Base-by-base conservation (phyloP, 352 stramenopile genomes). In the Phytophthora podocarpi region DNA sequence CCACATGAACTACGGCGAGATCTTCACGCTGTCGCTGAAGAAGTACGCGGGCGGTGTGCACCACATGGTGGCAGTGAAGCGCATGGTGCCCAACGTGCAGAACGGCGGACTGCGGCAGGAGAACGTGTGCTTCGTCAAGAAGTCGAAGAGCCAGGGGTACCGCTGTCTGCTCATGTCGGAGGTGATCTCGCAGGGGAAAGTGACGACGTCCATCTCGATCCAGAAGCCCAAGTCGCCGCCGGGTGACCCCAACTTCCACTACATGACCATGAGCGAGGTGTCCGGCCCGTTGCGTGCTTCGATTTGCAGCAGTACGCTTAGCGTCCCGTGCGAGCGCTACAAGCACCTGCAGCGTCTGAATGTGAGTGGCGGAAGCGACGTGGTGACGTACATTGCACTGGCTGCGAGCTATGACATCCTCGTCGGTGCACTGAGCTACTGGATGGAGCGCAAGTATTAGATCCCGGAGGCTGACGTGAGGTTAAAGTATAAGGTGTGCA, bases 331-430 rank as follows among this genome's bases (percentile, higher is more conserved):
- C 13, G 76, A 83, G 51, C 64, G 72, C 40, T 79, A 90, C 68
- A 91, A 90, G 62, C 74, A 89, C 69, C 56, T 85, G 24, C 84
- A 95, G 70, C 81, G 74, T 13, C 69, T 95, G 30, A 86, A 90
- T 63, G 70, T 93, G 28, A 84, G 78, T 50, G 75, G 83, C 27
- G 82, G 86, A 28, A 91, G 80, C 42, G 86, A 95, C 41, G 82
- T 93, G 16, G 65, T 91, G 32, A 76, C 81, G 46, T 91, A 87
- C 59, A 59, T 93, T 34, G 82, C 78, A 26, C 39, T 95, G 20
- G 78, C 86, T 5, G 80, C 70, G 27, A 91, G 82, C 61, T 93
- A 92, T 53, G 84, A 95, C 64, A 84, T 95, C 48, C 66, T 95
- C 35, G 78, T 88, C 4, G 77, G 82, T 26, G 67, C 74, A n/a